phyloP scores from a whole-genome alignment of 495 filamentous ascomycete genomes.

The Acidiella bohemica region DNA sequence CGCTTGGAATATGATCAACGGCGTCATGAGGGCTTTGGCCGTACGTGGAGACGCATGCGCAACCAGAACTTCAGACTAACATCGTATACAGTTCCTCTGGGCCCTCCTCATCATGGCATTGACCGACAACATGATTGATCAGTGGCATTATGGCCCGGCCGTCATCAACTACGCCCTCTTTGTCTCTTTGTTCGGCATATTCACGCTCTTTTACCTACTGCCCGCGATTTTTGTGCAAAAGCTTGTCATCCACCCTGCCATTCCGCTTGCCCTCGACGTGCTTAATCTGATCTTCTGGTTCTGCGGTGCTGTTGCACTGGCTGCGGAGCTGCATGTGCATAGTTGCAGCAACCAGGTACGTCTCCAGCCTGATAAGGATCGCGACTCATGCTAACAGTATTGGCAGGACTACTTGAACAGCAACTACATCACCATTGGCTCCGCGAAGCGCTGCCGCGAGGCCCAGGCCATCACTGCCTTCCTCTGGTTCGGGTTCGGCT shows the following conservation, averaged over 20 bases:
- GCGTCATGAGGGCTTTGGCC: slow-evolving; percentile 1
- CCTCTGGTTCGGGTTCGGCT: slow-evolving; percentile 57
- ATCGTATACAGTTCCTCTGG: slow-evolving; percentile 38
- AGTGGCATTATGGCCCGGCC: slow-evolving; percentile 42
- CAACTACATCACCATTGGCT: slow-evolving; percentile 51
- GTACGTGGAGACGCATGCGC: not conserved
- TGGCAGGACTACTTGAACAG: slow-evolving; percentile 39
- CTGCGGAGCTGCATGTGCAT: slow-evolving; percentile 44
- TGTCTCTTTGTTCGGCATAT: slow-evolving; percentile 48
- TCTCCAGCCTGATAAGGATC: slow-evolving; percentile 13
- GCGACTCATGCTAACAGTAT: slow-evolving; percentile 1
- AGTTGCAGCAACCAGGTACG: slow-evolving; percentile 51
- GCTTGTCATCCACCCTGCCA: slow-evolving; percentile 39
- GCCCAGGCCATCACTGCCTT: slow-evolving; percentile 55
- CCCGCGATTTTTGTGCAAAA: slow-evolving; percentile 38
- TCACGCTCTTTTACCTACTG: slow-evolving; percentile 49
- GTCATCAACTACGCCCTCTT: slow-evolving; percentile 57
- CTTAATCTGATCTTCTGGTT: slow-evolving; percentile 56
- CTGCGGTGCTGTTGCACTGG: slow-evolving; percentile 48
- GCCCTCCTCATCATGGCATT: slow-evolving; percentile 54
- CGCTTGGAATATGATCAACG: slow-evolving; percentile 7
- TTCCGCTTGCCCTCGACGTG: slow-evolving; percentile 43
- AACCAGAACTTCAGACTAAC: not conserved
- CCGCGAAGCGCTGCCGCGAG: slow-evolving; percentile 49
- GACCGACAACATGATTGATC: slow-evolving; percentile 53